Evolutionary conservation across 2,329 filamentous ascomycete species (phyloP).

Genomic region (Stagonosporopsis cucurbitacearum): DNA sequence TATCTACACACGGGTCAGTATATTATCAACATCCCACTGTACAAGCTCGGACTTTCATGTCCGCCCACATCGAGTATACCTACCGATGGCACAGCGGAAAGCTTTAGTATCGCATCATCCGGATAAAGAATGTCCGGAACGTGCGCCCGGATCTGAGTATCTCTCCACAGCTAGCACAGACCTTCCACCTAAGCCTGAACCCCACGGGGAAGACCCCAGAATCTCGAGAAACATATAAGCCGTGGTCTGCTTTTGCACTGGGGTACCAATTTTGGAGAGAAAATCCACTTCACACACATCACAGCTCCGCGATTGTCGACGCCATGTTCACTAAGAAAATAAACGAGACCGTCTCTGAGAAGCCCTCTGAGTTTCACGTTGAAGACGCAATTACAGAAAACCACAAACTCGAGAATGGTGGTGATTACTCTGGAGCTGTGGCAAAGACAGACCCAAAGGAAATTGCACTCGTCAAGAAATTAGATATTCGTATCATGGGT

Average conservation of each 20-base stretch:
- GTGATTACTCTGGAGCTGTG: constrained; percentile 33
- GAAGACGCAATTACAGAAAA: constrained; percentile 1
- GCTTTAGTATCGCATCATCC: not conserved
- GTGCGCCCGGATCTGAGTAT: not conserved
- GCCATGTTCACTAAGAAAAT: constrained; percentile 4
- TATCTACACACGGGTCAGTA: no score
- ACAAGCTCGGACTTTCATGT: not conserved
- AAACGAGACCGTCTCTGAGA: not conserved
- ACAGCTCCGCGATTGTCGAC: not conserved
- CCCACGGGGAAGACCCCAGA: constrained; percentile 6
- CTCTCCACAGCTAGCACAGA: not conserved
- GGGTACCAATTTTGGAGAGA: not conserved
- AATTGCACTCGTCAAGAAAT: constrained; percentile 35
- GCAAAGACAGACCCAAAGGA: constrained; percentile 34
- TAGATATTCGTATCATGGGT: constrained; percentile 36
- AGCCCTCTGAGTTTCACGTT: not conserved
- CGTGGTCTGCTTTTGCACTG: not conserved
- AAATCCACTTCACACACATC: no score
- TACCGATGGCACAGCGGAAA: not conserved
- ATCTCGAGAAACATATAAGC: constrained; percentile 2
- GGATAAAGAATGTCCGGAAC: constrained; percentile 2
- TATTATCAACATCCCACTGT: not conserved
- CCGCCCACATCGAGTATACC: not conserved
- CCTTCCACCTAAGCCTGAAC: not conserved
- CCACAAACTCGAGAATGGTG: constrained; percentile 4